Evolutionary conservation across 2,329 filamentous ascomycete species (phyloP).

Genomic region (Paramyrothecium roridum): DNA sequence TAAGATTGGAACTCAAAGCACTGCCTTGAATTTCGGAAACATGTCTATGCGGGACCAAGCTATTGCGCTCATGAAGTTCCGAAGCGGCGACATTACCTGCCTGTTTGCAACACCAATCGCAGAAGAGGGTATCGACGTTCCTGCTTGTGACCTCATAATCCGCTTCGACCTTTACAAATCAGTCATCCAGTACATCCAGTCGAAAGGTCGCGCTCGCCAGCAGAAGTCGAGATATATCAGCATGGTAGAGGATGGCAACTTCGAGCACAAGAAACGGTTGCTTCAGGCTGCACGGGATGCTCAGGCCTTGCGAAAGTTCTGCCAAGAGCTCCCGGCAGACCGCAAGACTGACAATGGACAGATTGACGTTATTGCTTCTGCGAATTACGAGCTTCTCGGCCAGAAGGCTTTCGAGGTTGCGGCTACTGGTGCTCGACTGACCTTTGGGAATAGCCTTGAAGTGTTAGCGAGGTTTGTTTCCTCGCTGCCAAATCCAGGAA

Average conservation of each 20-base stretch:
- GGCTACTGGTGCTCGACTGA: conserved; percentile 72
- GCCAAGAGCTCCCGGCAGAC: conserved; percentile 69
- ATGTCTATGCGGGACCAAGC: conserved; percentile 74
- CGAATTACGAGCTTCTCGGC: conserved; percentile 14
- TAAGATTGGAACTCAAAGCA: conserved; percentile 24
- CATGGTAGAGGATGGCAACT: conserved; percentile 75
- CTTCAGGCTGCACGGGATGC: conserved; percentile 60
- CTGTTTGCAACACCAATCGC: conserved; percentile 65
- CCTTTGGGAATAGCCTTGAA: conserved; percentile 68
- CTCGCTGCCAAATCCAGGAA: conserved; percentile 43
- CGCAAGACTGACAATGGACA: conserved; percentile 43
- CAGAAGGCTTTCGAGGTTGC: conserved; percentile 58
- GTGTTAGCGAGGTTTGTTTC: conserved; percentile 72
- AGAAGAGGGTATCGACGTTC: conserved; percentile 66
- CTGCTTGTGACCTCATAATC: conserved; percentile 64
- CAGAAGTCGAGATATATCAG: conserved; percentile 75
- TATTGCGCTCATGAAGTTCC: conserved; percentile 64
- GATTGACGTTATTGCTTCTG: conserved; percentile 9
- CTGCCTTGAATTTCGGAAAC: conserved; percentile 49
- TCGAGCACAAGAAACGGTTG: conserved; percentile 53
- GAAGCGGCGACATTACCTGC: conserved; percentile 56
- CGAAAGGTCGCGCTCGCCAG: conserved; percentile 80
- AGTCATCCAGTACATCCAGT: conserved; percentile 94
- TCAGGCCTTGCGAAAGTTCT: conserved; percentile 69
- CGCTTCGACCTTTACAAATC: conserved; percentile 86